These are phyloP conservation scores for Dendrobium officinale DNA, from an alignment of 106 monocot genomes.

Conservation along the genomic window DNA sequence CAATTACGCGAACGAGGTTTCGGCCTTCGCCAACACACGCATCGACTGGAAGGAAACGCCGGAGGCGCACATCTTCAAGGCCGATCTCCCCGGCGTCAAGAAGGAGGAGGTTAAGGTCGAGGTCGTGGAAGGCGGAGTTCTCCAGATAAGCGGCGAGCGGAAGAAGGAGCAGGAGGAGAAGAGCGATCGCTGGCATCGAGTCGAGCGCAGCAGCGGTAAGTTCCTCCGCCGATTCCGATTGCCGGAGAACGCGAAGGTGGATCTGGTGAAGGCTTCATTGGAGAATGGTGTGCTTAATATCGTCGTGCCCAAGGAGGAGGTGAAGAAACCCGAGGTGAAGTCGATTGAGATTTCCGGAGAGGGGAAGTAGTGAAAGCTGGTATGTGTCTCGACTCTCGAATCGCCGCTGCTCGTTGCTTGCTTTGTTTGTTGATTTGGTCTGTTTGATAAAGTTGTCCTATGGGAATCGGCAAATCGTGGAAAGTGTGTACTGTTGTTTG, in stretches of 20 bases:
- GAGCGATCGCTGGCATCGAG: constrained; percentile 34
- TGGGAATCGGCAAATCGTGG: too few species aligned
- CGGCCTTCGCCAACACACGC: constrained; percentile 25
- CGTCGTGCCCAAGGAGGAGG: constrained; percentile 41
- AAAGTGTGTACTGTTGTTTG: too few species aligned
- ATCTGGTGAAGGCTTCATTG: constrained; percentile 30
- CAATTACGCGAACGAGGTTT: constrained; percentile 11
- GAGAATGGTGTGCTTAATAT: constrained; percentile 51
- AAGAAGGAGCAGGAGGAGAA: constrained; percentile 38
- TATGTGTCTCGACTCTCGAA: too few species aligned
- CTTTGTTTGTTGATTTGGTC: too few species aligned
- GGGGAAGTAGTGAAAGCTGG: background rate
- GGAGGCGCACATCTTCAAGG: constrained; percentile 28
- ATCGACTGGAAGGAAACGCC: constrained; percentile 33
- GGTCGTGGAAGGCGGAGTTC: constrained; percentile 13
- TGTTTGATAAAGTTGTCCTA: too few species aligned
- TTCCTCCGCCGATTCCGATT: constrained; percentile 38
- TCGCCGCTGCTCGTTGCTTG: too few species aligned
- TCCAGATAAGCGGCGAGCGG: constrained; percentile 21
- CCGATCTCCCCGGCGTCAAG: constrained; percentile 17
- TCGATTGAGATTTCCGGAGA: constrained; percentile 30
- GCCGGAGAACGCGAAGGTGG: constrained; percentile 34
- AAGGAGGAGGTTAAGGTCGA: constrained; percentile 15
- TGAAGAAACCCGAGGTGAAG: constrained; percentile 29
- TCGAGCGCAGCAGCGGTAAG: constrained; percentile 39